Evolutionary conservation across 495 filamentous ascomycete genomes (phyloP), one percentile per base, ranked within the genome.

Genomic region (Tirmania nivea): DNA sequence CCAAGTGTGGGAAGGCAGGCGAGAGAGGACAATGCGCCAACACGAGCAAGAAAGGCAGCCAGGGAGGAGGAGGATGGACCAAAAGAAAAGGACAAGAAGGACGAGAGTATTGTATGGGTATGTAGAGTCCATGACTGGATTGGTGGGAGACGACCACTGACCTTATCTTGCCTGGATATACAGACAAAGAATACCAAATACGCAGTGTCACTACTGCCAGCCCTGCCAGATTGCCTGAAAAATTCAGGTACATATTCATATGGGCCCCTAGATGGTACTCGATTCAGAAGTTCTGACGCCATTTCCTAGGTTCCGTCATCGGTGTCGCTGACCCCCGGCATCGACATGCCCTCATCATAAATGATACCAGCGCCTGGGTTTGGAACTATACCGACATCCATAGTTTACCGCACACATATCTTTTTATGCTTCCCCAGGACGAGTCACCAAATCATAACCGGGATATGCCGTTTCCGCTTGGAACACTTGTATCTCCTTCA

Each of bases 141-240:
- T n/a, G 42, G 10, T 31, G 25, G 25, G 25, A 31, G 25, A 31
- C 25, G 25, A 31, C 25, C 25, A 7, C 25, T 31, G 25, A 31
- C 25, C 25, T 31, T n/a, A n/a, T 1, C 25, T 3, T 57, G 37
- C 31, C 53, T 54, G 50, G 36, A 12, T 31, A 47, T 56, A 53
- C 52, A 94, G 86, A 88, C 86, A 16, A 81, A 79, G 63, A 96
- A 85, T 60, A 79, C 83, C 62, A 84, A 81, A 53, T 95, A 90
- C 61, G 78, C 75, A 35, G 86, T 96, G 35, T 83, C 82, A 53
- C 83, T 84, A 61, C 77, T 96, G 25, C 83, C 86, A 52, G 77
- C 78, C 37, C 70, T 92, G 19, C 87, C 88, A 45, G 78, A 87
- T 54, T 73, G 77, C 53, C 71, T 94, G 49, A 78, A 78, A 21